Conservation (phyloP, 2,329 filamentous ascomycete species). For the Berkeleyomyces rouxiae region DNA sequence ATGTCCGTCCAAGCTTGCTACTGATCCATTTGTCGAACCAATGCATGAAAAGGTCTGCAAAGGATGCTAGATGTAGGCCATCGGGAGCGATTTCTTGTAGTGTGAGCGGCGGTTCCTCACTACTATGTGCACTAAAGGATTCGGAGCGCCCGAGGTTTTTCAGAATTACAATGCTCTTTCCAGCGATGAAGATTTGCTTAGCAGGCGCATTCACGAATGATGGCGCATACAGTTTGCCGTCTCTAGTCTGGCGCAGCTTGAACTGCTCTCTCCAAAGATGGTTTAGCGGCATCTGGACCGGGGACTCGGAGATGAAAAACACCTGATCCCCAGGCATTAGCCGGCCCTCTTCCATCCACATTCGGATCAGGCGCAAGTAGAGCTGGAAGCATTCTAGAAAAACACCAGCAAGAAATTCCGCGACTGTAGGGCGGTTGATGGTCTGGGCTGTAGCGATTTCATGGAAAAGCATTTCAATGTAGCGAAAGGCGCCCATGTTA, state of each 20-base stretch:
- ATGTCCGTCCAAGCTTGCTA: slow-evolving; percentile 55
- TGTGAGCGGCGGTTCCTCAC: slow-evolving; percentile 32
- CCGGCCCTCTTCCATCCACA: slow-evolving; percentile 72
- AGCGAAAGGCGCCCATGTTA: slow-evolving; percentile 44
- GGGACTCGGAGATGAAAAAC: slow-evolving; percentile 56
- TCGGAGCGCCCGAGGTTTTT: slow-evolving; percentile 46
- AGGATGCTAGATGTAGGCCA: slow-evolving; percentile 40
- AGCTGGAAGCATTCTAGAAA: slow-evolving; percentile 71
- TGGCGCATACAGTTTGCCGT: slow-evolving; percentile 50
- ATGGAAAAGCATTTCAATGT: slow-evolving; percentile 63
- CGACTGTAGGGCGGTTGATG: slow-evolving; percentile 44
- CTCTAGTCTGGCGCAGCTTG: slow-evolving; percentile 42
- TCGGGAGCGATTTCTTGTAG: slow-evolving; percentile 38
- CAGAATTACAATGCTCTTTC: slow-evolving; percentile 78
- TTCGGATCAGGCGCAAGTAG: slow-evolving; percentile 62
- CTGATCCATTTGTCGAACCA: slow-evolving; percentile 64
- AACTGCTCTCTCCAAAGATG: slow-evolving; percentile 66
- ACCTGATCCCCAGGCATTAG: slow-evolving; percentile 47
- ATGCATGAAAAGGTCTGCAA: slow-evolving; percentile 55
- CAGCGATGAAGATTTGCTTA: slow-evolving; percentile 63
- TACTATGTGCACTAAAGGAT: slow-evolving; percentile 19
- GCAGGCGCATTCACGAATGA: slow-evolving; percentile 55
- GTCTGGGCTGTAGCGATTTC: slow-evolving; percentile 53
- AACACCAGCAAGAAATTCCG: slow-evolving; percentile 45
- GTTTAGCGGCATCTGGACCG: slow-evolving; percentile 38